Conservation (phyloP, 78 protist genomes). For the Dictyostelium discoideum region dicty_2.7 NC_007090.3:1468001-1468500, state of each 20-base stretch:
- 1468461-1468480: neutral
- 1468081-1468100: neutral
- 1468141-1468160: neutral
- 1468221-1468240: neutral
- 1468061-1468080: neutral
- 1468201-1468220: neutral
- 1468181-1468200: neutral
- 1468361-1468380: neutral
- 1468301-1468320: neutral
- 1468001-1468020: neutral
- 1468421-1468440: neutral
- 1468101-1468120: neutral
- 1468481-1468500: neutral
- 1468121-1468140: neutral
- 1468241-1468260: neutral
- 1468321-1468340: too few relatives aligned
- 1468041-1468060: neutral
- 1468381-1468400: neutral
- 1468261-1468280: too few relatives aligned
- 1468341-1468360: neutral
- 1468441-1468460: neutral
- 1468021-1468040: neutral
- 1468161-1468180: neutral
- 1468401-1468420: conserved; percentile 3
- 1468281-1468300: too few relatives aligned